Evolutionary conservation across 495 filamentous ascomycete genomes (phyloP).

Genomic region (Halenospora varia): DNA sequence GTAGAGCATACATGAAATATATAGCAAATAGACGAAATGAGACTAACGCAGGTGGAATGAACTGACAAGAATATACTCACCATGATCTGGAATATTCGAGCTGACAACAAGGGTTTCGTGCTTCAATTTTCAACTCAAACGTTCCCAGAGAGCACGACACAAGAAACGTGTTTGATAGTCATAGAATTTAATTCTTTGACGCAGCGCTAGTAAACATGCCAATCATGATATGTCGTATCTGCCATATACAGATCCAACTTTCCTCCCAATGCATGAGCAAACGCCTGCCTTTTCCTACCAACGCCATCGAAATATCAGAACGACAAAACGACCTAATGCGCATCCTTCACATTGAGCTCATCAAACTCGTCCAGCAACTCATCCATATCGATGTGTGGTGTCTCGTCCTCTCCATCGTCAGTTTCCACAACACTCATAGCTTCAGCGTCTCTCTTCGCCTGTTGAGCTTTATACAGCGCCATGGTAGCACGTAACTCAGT

Average conservation of each 20-base stretch:
- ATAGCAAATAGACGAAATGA: too few species aligned
- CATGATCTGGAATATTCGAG: too few species aligned
- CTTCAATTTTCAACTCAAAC: too few species aligned
- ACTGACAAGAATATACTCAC: too few species aligned
- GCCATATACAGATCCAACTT: not conserved
- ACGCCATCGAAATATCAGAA: constrained; percentile 7
- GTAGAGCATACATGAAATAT: too few species aligned
- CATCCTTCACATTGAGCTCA: constrained; percentile 61
- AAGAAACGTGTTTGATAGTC: too few species aligned
- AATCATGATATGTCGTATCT: not conserved
- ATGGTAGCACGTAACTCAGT: constrained; percentile 78
- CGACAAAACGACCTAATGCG: constrained; percentile 11
- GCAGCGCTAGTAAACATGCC: not conserved
- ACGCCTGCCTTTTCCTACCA: not conserved
- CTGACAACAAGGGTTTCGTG: too few species aligned
- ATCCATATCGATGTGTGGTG: constrained; percentile 74
- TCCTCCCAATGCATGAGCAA: not conserved
- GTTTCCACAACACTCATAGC: constrained; percentile 63
- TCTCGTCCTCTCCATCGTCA: constrained; percentile 63
- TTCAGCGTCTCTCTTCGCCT: constrained; percentile 43
- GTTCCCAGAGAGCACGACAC: too few species aligned
- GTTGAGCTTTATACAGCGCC: constrained; percentile 72
- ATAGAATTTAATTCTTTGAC: not conserved
- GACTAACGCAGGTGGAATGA: too few species aligned
- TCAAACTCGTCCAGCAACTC: constrained; percentile 85